Conservation (phyloP, 2,329 filamentous ascomycete species). For the Orbilia oligospora region DNA sequence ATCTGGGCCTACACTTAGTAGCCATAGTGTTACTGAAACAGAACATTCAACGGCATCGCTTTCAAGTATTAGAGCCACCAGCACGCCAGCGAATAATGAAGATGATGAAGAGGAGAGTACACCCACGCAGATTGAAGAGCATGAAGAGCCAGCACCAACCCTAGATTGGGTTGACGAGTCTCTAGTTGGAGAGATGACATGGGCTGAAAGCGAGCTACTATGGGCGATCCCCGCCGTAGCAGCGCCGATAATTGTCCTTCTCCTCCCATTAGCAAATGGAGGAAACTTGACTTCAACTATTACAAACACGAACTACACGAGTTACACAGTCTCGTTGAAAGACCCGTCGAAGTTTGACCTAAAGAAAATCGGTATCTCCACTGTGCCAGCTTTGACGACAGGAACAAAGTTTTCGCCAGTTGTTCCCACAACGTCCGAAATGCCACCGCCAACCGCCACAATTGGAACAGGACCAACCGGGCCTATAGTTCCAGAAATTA, state of each 20-base stretch:
- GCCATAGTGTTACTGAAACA: background rate
- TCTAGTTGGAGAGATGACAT: conserved; percentile 5
- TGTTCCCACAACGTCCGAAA: background rate
- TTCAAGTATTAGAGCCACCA: background rate
- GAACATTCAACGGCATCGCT: background rate
- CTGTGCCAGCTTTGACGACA: background rate
- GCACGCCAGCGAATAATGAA: background rate
- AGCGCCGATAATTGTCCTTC: background rate
- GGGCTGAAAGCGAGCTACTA: conserved; percentile 1
- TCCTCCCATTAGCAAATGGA: conserved; percentile 1
- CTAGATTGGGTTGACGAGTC: background rate
- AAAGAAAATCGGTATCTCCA: background rate
- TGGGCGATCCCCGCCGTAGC: conserved; percentile 1
- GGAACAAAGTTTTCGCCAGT: background rate
- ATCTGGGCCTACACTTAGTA: background rate
- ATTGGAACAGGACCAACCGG: background rate
- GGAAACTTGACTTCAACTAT: conserved; percentile 1
- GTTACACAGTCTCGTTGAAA: conserved; percentile 7
- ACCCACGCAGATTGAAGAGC: background rate
- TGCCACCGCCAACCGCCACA: background rate
- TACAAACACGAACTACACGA: background rate
- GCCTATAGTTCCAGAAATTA: background rate
- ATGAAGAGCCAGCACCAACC: conserved; percentile 9
- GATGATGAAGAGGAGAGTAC: background rate
- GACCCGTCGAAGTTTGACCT: conserved; percentile 10